Base-by-base conservation (phyloP, 495 filamentous ascomycete genomes). In the Neurospora sp. region DNA sequence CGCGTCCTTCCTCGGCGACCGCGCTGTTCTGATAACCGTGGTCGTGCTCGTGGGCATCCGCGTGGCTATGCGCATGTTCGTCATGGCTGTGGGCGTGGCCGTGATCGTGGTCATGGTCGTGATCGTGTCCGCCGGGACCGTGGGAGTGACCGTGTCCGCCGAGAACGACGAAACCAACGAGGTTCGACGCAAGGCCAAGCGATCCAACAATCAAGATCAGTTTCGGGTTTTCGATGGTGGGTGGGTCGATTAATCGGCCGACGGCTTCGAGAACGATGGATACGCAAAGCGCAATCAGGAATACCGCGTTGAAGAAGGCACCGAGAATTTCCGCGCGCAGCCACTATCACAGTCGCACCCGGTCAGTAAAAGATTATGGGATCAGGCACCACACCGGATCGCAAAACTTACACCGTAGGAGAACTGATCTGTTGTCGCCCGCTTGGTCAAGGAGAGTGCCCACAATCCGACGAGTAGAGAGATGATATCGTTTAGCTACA, bases 281-380 rank as follows among this genome's bases (percentile, higher is more conserved):
- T 47, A 98, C 83, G 82, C 96, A 98, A 20, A 99, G 86, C 0
- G 96, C 96, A 76, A 99, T 94, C 61, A 99, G 85, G 82, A 99
- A 99, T 3, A 98, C 94, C 71, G 96, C 96, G 76, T 99, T 99
- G 78, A 98, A 90, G 69, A 97, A 87, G 20, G 96, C 96, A 78
- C 96, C 96, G 8, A 99, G 87, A 20, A 97, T 97, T 86, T 99
- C 96, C n/a, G 96, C 96, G 65, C 96, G 92, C 86, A 98, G 90
- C 93, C 94, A 99, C 78, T 80, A 42, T 2, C 39, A 22, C 4
- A 39, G 27, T 3, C 27, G 31, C 27, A 35, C 27, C 53, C 22
- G 22, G 38, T 42, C 20, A 69, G 9, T 40, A 20, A 27, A 41
- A 14, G 31, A 39, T 22, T 42, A 71, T 71, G 40, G 38, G n/a